These are phyloP conservation scores for Aeminium ludgeri DNA, from an alignment of 495 filamentous ascomycete genomes.

Conservation along the genomic window DNA sequence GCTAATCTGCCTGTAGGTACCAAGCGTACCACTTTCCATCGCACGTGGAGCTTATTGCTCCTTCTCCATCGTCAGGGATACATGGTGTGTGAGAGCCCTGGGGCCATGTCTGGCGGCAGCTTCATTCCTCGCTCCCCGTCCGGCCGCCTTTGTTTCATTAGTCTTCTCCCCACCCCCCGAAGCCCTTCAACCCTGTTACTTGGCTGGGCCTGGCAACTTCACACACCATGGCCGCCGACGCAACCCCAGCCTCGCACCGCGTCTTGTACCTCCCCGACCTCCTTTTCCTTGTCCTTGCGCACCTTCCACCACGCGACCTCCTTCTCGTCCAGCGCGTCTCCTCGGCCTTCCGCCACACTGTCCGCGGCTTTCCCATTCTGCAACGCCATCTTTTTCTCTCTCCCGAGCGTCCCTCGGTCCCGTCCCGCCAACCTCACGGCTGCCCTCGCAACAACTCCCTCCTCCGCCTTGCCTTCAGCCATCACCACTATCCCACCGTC, in stretches of 20 bases:
- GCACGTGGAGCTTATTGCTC: too few relatives aligned
- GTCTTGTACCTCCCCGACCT: constrained; percentile 17
- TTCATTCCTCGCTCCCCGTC: too few relatives aligned
- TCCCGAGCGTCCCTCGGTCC: constrained; percentile 5
- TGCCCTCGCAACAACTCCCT: constrained; percentile 14
- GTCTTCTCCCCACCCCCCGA: too few relatives aligned
- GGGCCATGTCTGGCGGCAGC: too few relatives aligned
- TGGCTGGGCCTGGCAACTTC: too few relatives aligned
- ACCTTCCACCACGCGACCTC: constrained; percentile 13
- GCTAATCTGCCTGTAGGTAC: too few relatives aligned
- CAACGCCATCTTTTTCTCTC: constrained; percentile 17
- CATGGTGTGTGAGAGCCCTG: too few relatives aligned
- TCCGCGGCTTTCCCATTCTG: constrained; percentile 12
- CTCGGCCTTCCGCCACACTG: constrained; percentile 19
- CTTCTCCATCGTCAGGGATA: too few relatives aligned
- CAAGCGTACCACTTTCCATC: too few relatives aligned
- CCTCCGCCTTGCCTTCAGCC: constrained; percentile 12
- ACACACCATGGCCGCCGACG: too few relatives aligned
- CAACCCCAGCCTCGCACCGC: not conserved
- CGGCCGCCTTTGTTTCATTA: too few relatives aligned
- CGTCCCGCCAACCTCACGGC: constrained; percentile 4
- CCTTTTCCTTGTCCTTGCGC: constrained; percentile 15
- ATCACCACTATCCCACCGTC: constrained; percentile 14
- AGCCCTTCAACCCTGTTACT: too few relatives aligned
- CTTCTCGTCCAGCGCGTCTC: constrained; percentile 21